Percentiles rank a stretch among this genome's conserved stretches.
These are phyloP conservation scores for Carex sylvatica DNA, from an alignment of 202 grass and related monocot genomes.

Conservation along the genomic window DNA sequence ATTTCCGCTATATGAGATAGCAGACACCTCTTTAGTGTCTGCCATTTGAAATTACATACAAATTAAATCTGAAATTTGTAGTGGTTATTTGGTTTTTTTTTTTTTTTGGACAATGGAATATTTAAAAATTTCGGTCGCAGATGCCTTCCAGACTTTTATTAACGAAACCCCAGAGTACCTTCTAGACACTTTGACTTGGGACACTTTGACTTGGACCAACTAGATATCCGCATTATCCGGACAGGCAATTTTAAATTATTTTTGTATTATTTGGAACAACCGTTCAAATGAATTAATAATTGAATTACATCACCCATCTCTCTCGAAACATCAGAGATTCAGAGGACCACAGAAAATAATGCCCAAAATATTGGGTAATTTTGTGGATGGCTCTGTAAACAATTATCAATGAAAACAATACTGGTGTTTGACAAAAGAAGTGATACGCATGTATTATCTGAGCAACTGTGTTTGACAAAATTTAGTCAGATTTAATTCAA, in stretches of 20 bases:
- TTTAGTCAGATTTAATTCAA: no score
- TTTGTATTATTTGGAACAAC: not conserved
- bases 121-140: not conserved
- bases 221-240: not conserved
- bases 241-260: not conserved
- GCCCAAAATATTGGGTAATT: not conserved
- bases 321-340: not conserved
- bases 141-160: not conserved
- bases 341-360: not conserved
- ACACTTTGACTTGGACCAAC: not conserved
- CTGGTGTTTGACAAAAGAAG: not conserved
- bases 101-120: no score
- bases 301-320: not conserved
- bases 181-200: not conserved
- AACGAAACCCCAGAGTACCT: not conserved
- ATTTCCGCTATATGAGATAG: no score
- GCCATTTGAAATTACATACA: no score
- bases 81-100: no score
- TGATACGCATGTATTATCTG: no score
- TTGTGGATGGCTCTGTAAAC: not conserved
- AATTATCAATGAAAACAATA: not conserved
- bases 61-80: no score
- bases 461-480: no score
- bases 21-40: no score
- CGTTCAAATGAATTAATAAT: not conserved